Conservation (phyloP, 768 basidiomycete genomes). For the Royoungia palumana region DNA sequence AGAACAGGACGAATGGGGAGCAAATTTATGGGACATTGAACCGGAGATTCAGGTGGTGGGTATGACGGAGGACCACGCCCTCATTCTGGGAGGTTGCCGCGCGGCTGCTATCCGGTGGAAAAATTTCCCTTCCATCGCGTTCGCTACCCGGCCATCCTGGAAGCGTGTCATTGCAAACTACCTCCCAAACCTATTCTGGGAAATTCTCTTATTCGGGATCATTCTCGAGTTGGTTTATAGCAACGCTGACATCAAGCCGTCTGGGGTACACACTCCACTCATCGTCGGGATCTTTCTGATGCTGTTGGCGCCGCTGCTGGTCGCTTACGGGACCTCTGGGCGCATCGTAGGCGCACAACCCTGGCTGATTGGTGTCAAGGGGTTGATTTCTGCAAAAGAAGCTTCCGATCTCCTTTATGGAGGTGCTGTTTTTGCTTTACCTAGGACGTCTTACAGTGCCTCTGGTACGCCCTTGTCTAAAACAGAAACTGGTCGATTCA, state of each 20-base stretch:
- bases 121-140: constrained; percentile 19
- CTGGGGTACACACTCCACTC: not conserved
- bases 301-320: constrained; percentile 6
- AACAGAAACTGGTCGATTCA: constrained; percentile 7
- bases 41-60: constrained; percentile 17
- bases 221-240: not conserved
- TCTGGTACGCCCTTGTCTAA: constrained; percentile 14
- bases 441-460: constrained; percentile 17
- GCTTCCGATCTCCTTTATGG: constrained; percentile 18
- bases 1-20: constrained; percentile 15
- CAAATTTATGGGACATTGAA: constrained; percentile 21
- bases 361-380: constrained; percentile 25
- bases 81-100: constrained; percentile 26
- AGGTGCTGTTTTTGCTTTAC: constrained; percentile 1
- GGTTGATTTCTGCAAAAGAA: constrained; percentile 21
- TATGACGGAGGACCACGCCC: constrained; percentile 9
- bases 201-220: not conserved
- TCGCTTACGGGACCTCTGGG: constrained; percentile 17
- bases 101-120: constrained; percentile 23
- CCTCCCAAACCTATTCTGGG: constrained; percentile 7
- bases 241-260: too few species aligned
- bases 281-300: constrained; percentile 9
- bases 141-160: constrained; percentile 12
- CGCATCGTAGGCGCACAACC: constrained; percentile 16
- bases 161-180: constrained; percentile 5